These are phyloP conservation scores for Hypomyces rosellus DNA, from an alignment of 2,329 filamentous ascomycete genomes.

Conservation along the genomic window DNA sequence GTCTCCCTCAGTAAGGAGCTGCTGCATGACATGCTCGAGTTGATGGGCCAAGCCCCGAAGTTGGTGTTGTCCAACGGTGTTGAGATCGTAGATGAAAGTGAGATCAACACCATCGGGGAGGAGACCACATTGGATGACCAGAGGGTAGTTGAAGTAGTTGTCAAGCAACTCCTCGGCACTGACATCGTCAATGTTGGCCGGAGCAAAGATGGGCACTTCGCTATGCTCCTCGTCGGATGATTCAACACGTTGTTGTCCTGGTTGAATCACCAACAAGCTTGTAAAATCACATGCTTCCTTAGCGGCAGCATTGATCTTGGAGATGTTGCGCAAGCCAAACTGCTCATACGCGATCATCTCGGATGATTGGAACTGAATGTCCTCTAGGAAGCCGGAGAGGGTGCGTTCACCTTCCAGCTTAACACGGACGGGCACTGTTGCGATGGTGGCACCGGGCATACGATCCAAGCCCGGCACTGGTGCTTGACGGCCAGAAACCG, in stretches of 20 bases:
- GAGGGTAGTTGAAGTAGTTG: conserved; percentile 4
- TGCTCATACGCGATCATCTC: conserved; percentile 9
- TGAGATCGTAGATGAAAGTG: background rate
- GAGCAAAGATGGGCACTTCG: background rate
- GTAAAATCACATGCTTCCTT: conserved; percentile 6
- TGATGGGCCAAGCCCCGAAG: background rate
- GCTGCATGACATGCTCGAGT: conserved; percentile 1
- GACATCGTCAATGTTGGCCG: background rate
- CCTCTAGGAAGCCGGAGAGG: conserved; percentile 7
- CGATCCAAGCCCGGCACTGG: background rate
- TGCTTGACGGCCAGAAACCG: conserved; percentile 14
- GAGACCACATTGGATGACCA: background rate
- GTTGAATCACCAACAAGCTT: conserved; percentile 6
- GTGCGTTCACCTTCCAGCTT: conserved; percentile 6
- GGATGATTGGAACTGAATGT: conserved; percentile 12
- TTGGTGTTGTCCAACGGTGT: background rate
- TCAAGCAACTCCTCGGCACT: too few species aligned
- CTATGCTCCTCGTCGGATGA: background rate
- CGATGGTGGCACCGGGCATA: background rate
- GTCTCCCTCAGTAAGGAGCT: background rate
- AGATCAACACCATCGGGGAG: background rate
- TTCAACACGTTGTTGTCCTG: background rate
- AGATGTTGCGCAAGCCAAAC: conserved; percentile 7
- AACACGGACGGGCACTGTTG: conserved; percentile 13
- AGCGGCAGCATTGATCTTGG: background rate